Evolutionary conservation across 805 yeast genomes (phyloP), one percentile per base, ranked within the genome.

Genomic region (Dipodascus geniculatus): DNA sequence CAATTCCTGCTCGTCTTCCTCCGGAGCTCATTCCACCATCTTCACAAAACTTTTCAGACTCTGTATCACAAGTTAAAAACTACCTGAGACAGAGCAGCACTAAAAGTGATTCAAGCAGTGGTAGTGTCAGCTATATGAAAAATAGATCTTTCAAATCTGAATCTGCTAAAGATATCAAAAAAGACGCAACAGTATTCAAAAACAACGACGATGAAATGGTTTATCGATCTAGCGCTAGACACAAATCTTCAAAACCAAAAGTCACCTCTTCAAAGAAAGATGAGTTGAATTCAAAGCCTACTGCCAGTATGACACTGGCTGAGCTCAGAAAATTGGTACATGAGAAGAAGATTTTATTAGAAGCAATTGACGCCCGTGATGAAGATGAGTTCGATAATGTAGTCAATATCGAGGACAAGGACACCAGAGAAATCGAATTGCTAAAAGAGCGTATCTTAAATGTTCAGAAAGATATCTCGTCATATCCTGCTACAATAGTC

Each of bases 11-110:
- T 50, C 73, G 81, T 53, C 75, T 91, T 53, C 98, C 98, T 2
- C 88, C 95, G 1, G 95, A 89, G 64, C 77, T 91, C 58, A 72
- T 89, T 31, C 98, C 99, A 4, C 95, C 96, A 1, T 47, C 49
- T 47, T 47, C 31, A 22, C 49, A 23, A 22, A 75, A 85, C 55
- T 71, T 93, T 56, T 83, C 85, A 58, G 87, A 83, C 59, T 77
- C 85, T 16, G 78, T 84, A 66, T 76, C 76, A 61, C 78, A 81
- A 51, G 79, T 89, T 66, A 91, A 90, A 68, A 77, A 81, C 53
- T 77, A 78, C 47, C 70, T 86, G 61, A 76, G 73, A 52, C 70
- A 64, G 57, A 69, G 70, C 58, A 63, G 72, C 3, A 58, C 61
- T 17, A 63, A 63, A 28, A 23, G 31, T 22, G 24, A 22, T 22